Evolutionary conservation across 1,139 yeast genomes (phyloP).

Genomic region (Pneumocystis carinii): DNA sequence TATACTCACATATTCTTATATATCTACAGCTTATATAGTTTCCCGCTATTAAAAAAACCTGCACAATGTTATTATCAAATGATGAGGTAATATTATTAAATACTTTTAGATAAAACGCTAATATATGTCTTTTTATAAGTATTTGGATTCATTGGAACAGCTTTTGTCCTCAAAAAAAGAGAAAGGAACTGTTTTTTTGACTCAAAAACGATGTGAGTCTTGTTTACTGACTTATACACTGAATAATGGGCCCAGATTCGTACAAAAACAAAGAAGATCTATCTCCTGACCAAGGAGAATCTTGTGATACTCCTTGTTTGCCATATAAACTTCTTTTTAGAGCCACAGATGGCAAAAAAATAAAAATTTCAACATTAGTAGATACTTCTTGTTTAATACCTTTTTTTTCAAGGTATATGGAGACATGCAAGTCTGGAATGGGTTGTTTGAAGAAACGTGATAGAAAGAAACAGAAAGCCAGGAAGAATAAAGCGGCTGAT

Average conservation of each 20-base stretch:
- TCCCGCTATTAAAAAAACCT: no score
- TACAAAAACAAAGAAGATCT: background rate
- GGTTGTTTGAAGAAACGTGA: conserved; percentile 7
- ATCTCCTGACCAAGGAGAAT: background rate
- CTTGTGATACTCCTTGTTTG: background rate
- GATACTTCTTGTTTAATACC: background rate
- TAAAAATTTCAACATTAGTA: conserved; percentile 7
- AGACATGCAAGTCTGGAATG: conserved; percentile 8
- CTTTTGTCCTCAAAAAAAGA: background rate
- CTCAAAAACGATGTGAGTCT: background rate
- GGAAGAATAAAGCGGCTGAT: background rate
- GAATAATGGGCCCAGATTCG: background rate
- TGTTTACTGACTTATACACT: background rate
- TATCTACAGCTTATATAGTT: background rate
- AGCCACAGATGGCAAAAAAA: conserved; percentile 6
- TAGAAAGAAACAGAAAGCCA: conserved; percentile 4
- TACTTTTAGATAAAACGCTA: background rate
- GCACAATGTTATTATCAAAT: background rate
- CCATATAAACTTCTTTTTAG: conserved; percentile 4
- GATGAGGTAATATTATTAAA: background rate
- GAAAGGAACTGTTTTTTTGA: background rate
- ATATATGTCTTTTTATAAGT: background rate
- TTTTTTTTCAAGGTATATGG: conserved; percentile 5
- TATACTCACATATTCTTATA: no score
- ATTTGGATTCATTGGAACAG: background rate